A percentile compares a stretch with the other conserved stretches of the same genome.
Evolutionary conservation across 2,329 filamentous ascomycete species (phyloP).

Genomic region (Dactylellina drechsleri): DNA sequence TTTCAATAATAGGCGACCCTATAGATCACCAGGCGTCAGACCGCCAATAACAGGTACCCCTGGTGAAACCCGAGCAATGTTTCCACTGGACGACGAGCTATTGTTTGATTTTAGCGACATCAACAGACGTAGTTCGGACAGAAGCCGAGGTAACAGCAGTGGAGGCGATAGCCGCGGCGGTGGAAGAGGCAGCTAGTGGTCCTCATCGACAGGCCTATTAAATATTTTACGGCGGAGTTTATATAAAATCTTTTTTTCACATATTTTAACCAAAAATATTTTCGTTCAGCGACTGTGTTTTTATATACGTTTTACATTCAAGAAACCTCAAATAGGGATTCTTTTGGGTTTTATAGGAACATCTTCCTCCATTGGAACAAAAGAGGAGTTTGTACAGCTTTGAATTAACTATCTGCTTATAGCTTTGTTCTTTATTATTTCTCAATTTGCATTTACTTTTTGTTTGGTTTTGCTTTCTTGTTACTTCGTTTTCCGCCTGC

Average conservation of each 20-base stretch:
- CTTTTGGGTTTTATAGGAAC: conserved; percentile 50
- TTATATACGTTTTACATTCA: conserved; percentile 4
- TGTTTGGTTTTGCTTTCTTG: conserved; percentile 38
- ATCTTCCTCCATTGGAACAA: conserved; percentile 22
- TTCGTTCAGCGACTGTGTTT: conserved; percentile 27
- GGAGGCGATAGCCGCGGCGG: conserved; percentile 49
- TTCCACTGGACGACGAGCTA: conserved; percentile 57
- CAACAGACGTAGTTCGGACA: conserved; percentile 57
- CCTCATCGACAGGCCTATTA: conserved; percentile 18
- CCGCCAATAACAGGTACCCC: conserved; percentile 55
- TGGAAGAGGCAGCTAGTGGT: conserved; percentile 18
- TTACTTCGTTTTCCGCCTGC: conserved; percentile 17
- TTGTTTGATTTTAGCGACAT: conserved; percentile 59
- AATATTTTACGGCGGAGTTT: conserved; percentile 25
- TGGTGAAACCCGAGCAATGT: conserved; percentile 55
- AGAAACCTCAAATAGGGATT: conserved; percentile 28
- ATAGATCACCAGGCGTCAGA: conserved; percentile 28
- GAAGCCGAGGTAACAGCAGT: conserved; percentile 50
- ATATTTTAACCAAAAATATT: conserved; percentile 20
- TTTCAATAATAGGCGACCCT: conserved; percentile 37
- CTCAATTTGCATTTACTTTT: conserved; percentile 1
- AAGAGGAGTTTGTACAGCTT: conserved; percentile 43
- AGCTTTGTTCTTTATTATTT: conserved; percentile 31
- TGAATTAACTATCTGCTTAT: conserved; percentile 16
- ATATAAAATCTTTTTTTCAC: conserved; percentile 19